These are phyloP conservation scores for Theobroma cacao DNA, from an alignment of 345 rosid genomes.

Conservation along the genomic window DNA sequence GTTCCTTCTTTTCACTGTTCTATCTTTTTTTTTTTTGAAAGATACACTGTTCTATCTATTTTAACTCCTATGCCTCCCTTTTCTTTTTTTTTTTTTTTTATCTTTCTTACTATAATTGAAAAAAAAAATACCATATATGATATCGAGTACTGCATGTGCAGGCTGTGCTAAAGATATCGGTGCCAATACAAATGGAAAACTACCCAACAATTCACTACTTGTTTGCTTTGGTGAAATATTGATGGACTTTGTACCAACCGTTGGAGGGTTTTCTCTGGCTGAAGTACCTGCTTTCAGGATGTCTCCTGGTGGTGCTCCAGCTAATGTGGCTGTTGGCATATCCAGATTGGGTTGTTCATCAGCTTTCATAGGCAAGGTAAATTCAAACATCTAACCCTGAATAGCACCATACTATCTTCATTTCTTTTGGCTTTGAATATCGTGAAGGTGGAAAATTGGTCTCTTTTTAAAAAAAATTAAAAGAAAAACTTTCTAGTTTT, in stretches of 20 bases:
- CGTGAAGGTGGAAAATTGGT: not conserved
- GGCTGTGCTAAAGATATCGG: constrained; percentile 35
- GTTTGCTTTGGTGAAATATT: constrained; percentile 93
- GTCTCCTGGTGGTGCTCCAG: constrained; percentile 99
- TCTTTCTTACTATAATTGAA: too few relatives aligned
- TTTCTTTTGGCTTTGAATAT: not conserved
- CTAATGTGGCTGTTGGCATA: constrained; percentile 92
- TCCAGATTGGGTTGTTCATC: constrained; percentile 88
- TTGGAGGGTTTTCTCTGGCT: constrained; percentile 79
- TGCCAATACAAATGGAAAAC: constrained; percentile 12
- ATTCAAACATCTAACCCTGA: constrained; percentile 6
- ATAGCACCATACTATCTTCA: not conserved
- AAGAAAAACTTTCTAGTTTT: too few relatives aligned
- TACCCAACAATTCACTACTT: constrained; percentile 34
- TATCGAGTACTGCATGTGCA: not conserved
- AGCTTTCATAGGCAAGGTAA: constrained; percentile 93
- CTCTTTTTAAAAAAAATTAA: too few relatives aligned
- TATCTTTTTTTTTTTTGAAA: too few relatives aligned
- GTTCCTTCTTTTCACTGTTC: too few relatives aligned
- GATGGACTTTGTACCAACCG: constrained; percentile 93
- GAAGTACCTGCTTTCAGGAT: constrained; percentile 93
- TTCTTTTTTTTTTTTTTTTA: too few relatives aligned
- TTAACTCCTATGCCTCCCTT: too few relatives aligned
- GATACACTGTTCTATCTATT: too few relatives aligned
- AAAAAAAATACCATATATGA: too few relatives aligned